Percentiles rank a stretch among this genome's conserved stretches.
Evolutionary conservation across 768 basidiomycete genomes (phyloP).

Genomic region (Hortiboletus flavorubellus): DNA sequence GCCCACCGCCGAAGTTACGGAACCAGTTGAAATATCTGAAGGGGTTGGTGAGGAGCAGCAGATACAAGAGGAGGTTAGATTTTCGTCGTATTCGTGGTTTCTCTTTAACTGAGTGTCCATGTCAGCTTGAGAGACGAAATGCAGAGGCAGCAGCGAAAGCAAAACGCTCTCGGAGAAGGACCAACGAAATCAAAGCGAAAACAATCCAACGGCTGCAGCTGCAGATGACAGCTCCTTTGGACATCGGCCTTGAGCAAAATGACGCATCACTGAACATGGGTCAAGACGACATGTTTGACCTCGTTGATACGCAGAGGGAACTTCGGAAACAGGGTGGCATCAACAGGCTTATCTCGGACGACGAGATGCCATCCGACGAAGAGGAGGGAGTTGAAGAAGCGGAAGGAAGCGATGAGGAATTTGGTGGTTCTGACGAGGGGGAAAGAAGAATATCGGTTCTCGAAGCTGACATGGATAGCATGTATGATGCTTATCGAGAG

Average conservation of each 20-base stretch:
- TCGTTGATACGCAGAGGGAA: constrained; percentile 56
- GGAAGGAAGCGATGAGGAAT: constrained; percentile 39
- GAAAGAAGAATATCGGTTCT: constrained; percentile 58
- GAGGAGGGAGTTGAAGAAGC: constrained; percentile 35
- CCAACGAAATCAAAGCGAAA: constrained; percentile 84
- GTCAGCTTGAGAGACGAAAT: constrained; percentile 80
- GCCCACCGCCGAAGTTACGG: constrained; percentile 70
- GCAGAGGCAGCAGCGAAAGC: constrained; percentile 66
- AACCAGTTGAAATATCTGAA: constrained; percentile 61
- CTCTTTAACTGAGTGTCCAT: constrained; percentile 3
- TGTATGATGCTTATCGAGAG: constrained; percentile 86
- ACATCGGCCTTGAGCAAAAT: constrained; percentile 85
- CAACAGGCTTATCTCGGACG: constrained; percentile 37
- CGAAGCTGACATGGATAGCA: constrained; percentile 82
- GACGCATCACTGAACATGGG: constrained; percentile 71
- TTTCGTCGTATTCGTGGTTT: background rate
- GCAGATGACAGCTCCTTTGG: constrained; percentile 96
- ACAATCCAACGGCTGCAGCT: constrained; percentile 95
- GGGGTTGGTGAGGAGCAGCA: constrained; percentile 84
- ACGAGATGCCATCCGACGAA: constrained; percentile 44
- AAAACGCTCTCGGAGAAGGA: constrained; percentile 78
- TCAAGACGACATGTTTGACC: constrained; percentile 86
- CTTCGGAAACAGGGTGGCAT: constrained; percentile 40
- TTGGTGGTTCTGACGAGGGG: constrained; percentile 58
- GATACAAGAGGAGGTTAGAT: constrained; percentile 79